These are phyloP conservation scores for Diaporthe sp. DNA, from an alignment of 2,329 filamentous ascomycete genomes.

Conservation along the genomic window DNA sequence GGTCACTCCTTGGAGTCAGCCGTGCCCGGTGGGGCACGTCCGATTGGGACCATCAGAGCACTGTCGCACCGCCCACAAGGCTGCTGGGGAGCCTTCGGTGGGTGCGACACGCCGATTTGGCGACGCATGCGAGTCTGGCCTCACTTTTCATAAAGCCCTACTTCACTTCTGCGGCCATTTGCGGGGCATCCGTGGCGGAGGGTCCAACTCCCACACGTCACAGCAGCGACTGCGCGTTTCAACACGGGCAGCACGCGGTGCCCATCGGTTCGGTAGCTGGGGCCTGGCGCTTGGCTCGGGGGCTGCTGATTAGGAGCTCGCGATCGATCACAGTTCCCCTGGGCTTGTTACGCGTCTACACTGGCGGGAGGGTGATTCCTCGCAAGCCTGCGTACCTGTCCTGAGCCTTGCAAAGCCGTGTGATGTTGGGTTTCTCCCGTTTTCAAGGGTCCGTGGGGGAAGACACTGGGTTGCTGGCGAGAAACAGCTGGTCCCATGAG, in stretches of 20 bases:
- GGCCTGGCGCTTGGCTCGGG: slow-evolving; percentile 31
- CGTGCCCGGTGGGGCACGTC: neutral
- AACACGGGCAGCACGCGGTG: slow-evolving; percentile 27
- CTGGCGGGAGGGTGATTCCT: slow-evolving; percentile 26
- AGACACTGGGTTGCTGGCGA: slow-evolving; percentile 25
- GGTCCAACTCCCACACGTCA: slow-evolving; percentile 31
- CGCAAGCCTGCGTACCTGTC: slow-evolving; percentile 16
- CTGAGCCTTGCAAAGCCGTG: slow-evolving; percentile 32
- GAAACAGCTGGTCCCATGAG: slow-evolving; percentile 26
- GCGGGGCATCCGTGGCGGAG: slow-evolving; percentile 31
- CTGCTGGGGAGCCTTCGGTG: slow-evolving; percentile 27
- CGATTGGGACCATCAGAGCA: slow-evolving; percentile 28
- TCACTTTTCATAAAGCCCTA: slow-evolving; percentile 8
- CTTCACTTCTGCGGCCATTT: slow-evolving; percentile 24
- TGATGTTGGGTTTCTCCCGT: slow-evolving; percentile 29
- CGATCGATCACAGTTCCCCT: slow-evolving; percentile 14
- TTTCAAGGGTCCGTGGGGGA: slow-evolving; percentile 16
- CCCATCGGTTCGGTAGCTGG: slow-evolving; percentile 34
- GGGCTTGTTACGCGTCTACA: slow-evolving; percentile 8
- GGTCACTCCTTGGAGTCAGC: neutral
- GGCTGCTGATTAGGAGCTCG: slow-evolving; percentile 21
- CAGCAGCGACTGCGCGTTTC: slow-evolving; percentile 31
- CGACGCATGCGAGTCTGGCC: slow-evolving; percentile 26
- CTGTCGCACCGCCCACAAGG: slow-evolving; percentile 6
- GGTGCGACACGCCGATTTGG: slow-evolving; percentile 33